These are phyloP conservation scores for Jamesozyma piceae DNA, from an alignment of 805 yeast genomes.

Conservation along the genomic window DNA sequence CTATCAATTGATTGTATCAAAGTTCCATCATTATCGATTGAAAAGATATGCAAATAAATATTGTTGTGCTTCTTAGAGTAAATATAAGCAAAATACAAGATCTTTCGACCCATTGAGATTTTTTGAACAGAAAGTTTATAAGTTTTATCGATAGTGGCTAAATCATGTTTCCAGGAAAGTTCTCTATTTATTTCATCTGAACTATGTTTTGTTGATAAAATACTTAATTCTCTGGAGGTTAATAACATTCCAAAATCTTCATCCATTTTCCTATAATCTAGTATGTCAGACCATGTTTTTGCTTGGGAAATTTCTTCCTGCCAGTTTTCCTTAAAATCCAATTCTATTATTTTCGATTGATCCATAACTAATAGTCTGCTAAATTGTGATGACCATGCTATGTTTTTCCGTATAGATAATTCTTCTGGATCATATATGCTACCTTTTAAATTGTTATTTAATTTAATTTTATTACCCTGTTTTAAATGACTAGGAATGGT, in stretches of 20 bases:
- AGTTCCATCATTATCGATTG: slow-evolving; percentile 1
- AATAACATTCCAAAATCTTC: slow-evolving; percentile 41
- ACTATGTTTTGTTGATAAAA: slow-evolving; percentile 34
- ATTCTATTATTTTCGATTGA: slow-evolving; percentile 35
- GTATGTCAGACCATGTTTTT: slow-evolving; percentile 43
- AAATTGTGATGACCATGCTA: slow-evolving; percentile 36
- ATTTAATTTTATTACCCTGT: slow-evolving; percentile 9
- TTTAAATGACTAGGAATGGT: slow-evolving; percentile 17
- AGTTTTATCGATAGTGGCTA: slow-evolving; percentile 47
- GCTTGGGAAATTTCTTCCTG: slow-evolving; percentile 37
- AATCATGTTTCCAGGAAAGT: slow-evolving; percentile 66
- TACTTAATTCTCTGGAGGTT: slow-evolving; percentile 56
- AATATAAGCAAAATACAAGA: slow-evolving; percentile 10
- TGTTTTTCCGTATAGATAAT: slow-evolving; percentile 45
- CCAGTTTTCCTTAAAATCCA: slow-evolving; percentile 27
- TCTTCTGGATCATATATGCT: slow-evolving; percentile 39
- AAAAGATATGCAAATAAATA: slow-evolving; percentile 15
- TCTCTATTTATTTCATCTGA: slow-evolving; percentile 35
- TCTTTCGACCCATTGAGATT: slow-evolving; percentile 7
- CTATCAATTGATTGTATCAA: slow-evolving; percentile 12
- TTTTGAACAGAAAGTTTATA: slow-evolving; percentile 33
- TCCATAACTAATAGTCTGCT: slow-evolving; percentile 31
- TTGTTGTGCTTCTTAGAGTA: slow-evolving; percentile 15
- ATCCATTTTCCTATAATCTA: slow-evolving; percentile 34
- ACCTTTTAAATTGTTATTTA: slow-evolving; percentile 11